Conservation (phyloP, 2,329 filamentous ascomycete species). For the Thelonectria blattea region DNA sequence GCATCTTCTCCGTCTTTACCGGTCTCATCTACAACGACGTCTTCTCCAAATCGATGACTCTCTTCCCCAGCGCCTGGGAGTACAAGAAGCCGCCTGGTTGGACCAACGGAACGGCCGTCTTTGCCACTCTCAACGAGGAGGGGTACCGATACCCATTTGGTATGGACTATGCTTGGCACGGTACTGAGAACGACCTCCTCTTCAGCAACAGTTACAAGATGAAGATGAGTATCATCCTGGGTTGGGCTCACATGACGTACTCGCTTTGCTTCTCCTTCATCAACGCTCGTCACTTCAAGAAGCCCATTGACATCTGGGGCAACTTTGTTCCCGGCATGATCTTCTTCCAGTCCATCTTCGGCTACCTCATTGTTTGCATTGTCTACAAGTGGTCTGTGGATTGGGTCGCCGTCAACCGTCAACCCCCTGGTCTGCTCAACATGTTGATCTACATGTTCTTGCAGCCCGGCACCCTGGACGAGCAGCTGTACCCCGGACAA, state of each 20-base stretch:
- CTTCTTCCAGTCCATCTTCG: constrained; percentile 99
- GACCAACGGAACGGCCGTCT: constrained; percentile 67
- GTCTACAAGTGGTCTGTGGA: constrained; percentile 97
- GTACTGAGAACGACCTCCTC: constrained; percentile 89
- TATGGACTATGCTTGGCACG: constrained; percentile 96
- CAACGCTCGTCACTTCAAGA: constrained; percentile 95
- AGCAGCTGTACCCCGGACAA: constrained; percentile 81
- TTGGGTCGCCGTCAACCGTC: constrained; percentile 69
- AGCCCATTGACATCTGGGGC: constrained; percentile 92
- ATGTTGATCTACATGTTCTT: constrained; percentile 99
- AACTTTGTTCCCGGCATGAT: constrained; percentile 99
- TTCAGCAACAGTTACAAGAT: constrained; percentile 99
- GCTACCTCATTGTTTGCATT: constrained; percentile 92
- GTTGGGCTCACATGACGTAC: constrained; percentile 99
- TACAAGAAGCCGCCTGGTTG: constrained; percentile 74
- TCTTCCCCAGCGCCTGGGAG: constrained; percentile 90
- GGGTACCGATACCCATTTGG: constrained; percentile 94
- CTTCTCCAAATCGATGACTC: constrained; percentile 90
- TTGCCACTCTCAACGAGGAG: constrained; percentile 68
- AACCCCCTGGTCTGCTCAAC: constrained; percentile 89
- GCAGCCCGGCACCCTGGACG: constrained; percentile 75
- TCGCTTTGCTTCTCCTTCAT: constrained; percentile 91
- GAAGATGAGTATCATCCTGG: constrained; percentile 98
- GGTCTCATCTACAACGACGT: constrained; percentile 97
- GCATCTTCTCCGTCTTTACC: constrained; percentile 94